Evolutionary conservation across 129 eudicot species (phyloP).

Genomic region (Ambrosia artemisiifolia): DNA sequence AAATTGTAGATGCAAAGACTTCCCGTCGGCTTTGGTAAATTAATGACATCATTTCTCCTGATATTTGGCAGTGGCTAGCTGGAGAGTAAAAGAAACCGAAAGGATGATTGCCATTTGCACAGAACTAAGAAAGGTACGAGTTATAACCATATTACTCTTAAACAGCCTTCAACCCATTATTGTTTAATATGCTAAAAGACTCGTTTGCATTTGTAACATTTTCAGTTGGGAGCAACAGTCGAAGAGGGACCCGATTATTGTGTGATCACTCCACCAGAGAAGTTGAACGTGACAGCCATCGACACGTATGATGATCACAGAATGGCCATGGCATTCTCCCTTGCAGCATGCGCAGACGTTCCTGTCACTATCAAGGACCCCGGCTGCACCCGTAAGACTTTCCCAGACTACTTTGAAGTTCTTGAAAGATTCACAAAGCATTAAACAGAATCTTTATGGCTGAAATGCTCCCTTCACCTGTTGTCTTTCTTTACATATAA

Average conservation of each 20-base stretch:
- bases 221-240: constrained; percentile 90
- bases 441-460: constrained; percentile 19
- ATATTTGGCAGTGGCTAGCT: constrained; percentile 85
- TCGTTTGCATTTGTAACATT: constrained; percentile 15
- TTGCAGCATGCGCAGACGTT: constrained; percentile 93
- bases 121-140: constrained; percentile 79
- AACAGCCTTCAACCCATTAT: not conserved
- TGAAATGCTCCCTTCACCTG: constrained; percentile 14
- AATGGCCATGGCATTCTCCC: constrained; percentile 98
- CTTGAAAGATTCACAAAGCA: constrained; percentile 69
- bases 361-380: constrained; percentile 96
- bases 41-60: not conserved
- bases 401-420: constrained; percentile 93
- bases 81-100: constrained; percentile 99
- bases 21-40: not conserved
- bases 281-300: constrained; percentile 67
- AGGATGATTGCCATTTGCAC: constrained; percentile 99
- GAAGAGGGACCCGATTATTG: constrained; percentile 98
- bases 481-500: constrained; percentile 10
- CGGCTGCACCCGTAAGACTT: constrained; percentile 91
- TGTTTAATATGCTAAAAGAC: constrained; percentile 14
- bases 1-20: not conserved
- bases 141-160: not conserved
- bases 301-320: constrained; percentile 95
- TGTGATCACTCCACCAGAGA: constrained; percentile 89